These are phyloP conservation scores for Ascodesmis nigricans DNA, from an alignment of 495 filamentous ascomycete genomes.

Conservation along the genomic window DNA sequence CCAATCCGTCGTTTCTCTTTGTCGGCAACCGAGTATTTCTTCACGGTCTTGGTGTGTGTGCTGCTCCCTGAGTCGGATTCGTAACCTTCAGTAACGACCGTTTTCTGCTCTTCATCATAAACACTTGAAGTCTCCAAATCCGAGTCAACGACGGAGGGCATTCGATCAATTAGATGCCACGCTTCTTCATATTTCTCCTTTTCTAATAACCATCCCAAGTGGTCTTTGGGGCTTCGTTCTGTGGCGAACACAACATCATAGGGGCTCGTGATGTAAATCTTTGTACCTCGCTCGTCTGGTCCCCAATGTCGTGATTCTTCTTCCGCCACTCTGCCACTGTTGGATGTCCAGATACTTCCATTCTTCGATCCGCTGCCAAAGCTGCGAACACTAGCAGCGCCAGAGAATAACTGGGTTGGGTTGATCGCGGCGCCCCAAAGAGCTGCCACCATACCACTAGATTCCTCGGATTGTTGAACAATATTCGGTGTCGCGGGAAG, in stretches of 20 bases:
- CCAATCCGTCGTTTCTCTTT: constrained; percentile 84
- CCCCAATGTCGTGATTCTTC: constrained; percentile 18
- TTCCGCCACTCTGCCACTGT: constrained; percentile 16
- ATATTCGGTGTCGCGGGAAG: constrained; percentile 49
- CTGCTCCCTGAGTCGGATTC: constrained; percentile 30
- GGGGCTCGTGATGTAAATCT: constrained; percentile 88
- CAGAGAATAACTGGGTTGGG: constrained; percentile 60
- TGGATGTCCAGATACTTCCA: constrained; percentile 27
- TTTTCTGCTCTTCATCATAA: constrained; percentile 17
- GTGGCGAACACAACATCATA: constrained; percentile 83
- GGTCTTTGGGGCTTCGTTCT: constrained; percentile 62
- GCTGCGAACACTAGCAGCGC: constrained; percentile 52
- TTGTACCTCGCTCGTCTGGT: constrained; percentile 42
- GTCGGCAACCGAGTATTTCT: constrained; percentile 40
- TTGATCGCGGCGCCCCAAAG: constrained; percentile 73
- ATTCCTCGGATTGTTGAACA: constrained; percentile 24
- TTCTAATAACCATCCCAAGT: constrained; percentile 62
- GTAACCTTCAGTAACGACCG: constrained; percentile 27
- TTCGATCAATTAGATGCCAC: constrained; percentile 68
- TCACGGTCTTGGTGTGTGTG: constrained; percentile 13
- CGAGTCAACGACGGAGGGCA: constrained; percentile 45
- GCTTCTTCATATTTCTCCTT: constrained; percentile 59
- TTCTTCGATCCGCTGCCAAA: constrained; percentile 38
- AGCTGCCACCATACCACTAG: constrained; percentile 30
- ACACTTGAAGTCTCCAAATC: constrained; percentile 12